phyloP scores from a whole-genome alignment of 108 stramenopile species.

The Nitzschia sp. region DNA sequence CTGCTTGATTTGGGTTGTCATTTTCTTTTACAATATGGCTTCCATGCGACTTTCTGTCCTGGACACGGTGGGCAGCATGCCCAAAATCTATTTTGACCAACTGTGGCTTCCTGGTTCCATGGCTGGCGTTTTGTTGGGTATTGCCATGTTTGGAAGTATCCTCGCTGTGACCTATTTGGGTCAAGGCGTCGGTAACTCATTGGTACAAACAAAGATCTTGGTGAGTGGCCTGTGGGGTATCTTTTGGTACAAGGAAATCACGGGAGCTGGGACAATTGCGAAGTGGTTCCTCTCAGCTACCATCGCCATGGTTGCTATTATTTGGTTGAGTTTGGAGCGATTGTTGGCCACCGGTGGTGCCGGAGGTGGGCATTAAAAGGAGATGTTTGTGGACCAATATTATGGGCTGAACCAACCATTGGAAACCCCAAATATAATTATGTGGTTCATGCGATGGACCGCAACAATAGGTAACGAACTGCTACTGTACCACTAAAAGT shows the following conservation, averaged over 20 bases:
- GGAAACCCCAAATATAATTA: no score
- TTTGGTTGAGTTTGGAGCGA: slow-evolving; percentile 64
- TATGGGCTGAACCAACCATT: no score
- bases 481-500: no score
- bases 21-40: background rate
- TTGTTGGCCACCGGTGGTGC: slow-evolving; percentile 12
- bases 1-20: slow-evolving; percentile 36
- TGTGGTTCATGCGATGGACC: no score
- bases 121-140: slow-evolving; percentile 46
- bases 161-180: slow-evolving; percentile 71
- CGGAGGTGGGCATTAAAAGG: background rate
- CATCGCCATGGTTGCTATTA: slow-evolving; percentile 61
- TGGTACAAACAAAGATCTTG: slow-evolving; percentile 50
- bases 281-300: slow-evolving; percentile 74
- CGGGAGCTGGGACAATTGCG: slow-evolving; percentile 41
- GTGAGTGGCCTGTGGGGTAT: slow-evolving; percentile 80
- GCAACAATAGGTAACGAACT: background rate
- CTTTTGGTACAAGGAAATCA: slow-evolving; percentile 70
- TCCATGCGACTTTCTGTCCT: background rate
- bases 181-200: slow-evolving; percentile 76
- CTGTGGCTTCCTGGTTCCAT: slow-evolving; percentile 58
- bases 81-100: slow-evolving; percentile 47
- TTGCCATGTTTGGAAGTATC: slow-evolving; percentile 79
- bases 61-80: slow-evolving; percentile 33
- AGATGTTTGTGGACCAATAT: no score